phyloP scores from a whole-genome alignment of 345 rosid genomes.

The Angophora floribunda region DNA sequence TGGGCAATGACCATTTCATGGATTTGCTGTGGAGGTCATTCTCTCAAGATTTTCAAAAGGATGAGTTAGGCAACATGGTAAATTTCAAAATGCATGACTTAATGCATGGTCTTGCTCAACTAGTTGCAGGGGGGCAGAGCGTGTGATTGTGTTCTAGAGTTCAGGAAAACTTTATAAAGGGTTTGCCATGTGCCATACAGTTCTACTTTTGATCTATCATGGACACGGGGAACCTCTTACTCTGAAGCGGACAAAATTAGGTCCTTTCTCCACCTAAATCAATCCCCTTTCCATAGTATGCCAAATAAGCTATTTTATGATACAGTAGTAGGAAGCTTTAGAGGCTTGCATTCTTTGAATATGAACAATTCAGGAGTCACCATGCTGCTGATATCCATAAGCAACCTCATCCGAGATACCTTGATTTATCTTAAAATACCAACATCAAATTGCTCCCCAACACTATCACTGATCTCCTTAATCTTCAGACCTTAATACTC shows the following conservation, averaged over 20 bases:
- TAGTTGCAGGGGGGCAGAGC: slow-evolving; percentile 7
- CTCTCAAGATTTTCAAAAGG: slow-evolving; percentile 7
- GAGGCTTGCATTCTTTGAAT: background rate
- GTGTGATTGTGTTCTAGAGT: background rate
- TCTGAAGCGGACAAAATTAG: background rate
- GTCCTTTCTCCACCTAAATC: background rate
- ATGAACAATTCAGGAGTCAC: background rate
- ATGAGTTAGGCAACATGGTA: background rate
- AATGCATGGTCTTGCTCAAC: slow-evolving; percentile 17
- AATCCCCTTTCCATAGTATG: background rate
- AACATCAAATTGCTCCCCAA: background rate
- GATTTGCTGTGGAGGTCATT: slow-evolving; percentile 11
- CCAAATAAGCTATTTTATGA: background rate
- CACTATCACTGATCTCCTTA: background rate
- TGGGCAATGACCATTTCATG: slow-evolving; percentile 11
- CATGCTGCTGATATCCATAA: background rate
- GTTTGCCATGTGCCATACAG: slow-evolving; percentile 3
- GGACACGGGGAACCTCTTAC: background rate
- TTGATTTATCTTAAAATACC: background rate
- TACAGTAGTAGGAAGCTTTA: background rate
- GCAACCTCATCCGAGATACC: background rate
- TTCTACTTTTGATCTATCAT: background rate
- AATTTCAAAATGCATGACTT: slow-evolving; percentile 25
- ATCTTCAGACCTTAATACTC: background rate
- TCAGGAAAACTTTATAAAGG: background rate